Evolutionary conservation across 2,329 filamentous ascomycete genomes (phyloP).

Genomic region (Lanzia echinophila): DNA sequence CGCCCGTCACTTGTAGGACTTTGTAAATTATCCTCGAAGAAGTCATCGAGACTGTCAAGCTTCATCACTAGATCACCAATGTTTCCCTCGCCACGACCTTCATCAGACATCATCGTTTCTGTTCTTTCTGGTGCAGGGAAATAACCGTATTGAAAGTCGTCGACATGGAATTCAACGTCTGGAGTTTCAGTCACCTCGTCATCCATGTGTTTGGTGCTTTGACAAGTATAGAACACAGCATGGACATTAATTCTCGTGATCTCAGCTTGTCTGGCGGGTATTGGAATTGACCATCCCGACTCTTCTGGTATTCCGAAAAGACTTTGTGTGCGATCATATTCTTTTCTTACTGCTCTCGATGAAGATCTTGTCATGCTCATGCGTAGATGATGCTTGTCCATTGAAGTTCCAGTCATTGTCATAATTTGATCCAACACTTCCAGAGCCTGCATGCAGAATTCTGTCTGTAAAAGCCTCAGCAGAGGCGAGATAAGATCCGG

Average conservation of each 20-base stretch:
- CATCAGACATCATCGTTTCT: conserved; percentile 88
- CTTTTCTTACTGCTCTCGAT: conserved; percentile 79
- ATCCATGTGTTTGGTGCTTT: conserved; percentile 53
- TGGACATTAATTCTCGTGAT: conserved; percentile 88
- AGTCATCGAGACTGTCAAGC: conserved; percentile 72
- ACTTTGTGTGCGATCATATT: conserved; percentile 90
- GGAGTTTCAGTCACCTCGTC: conserved; percentile 63
- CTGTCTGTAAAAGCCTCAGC: conserved; percentile 80
- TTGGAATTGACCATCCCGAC: conserved; percentile 91
- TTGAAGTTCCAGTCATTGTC: conserved; percentile 83
- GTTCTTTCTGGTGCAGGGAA: conserved; percentile 61
- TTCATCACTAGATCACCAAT: conserved; percentile 79
- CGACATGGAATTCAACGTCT: conserved; percentile 84
- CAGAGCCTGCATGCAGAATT: conserved; percentile 87
- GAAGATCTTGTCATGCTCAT: conserved; percentile 97
- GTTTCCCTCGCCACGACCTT: conserved; percentile 56
- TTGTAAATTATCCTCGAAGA: conserved; percentile 62
- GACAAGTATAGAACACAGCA: conserved; percentile 91
- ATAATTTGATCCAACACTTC: conserved; percentile 92
- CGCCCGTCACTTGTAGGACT: conserved; percentile 53
- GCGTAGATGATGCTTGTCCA: conserved; percentile 88
- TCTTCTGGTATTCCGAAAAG: conserved; percentile 94
- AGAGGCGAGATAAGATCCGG: conserved; percentile 93
- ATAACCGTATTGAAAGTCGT: conserved; percentile 64
- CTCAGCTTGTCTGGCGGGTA: conserved; percentile 83